Evolutionary conservation across 2,329 filamentous ascomycete genomes (phyloP).

Genomic region (Ophiostoma sp.): DNA sequence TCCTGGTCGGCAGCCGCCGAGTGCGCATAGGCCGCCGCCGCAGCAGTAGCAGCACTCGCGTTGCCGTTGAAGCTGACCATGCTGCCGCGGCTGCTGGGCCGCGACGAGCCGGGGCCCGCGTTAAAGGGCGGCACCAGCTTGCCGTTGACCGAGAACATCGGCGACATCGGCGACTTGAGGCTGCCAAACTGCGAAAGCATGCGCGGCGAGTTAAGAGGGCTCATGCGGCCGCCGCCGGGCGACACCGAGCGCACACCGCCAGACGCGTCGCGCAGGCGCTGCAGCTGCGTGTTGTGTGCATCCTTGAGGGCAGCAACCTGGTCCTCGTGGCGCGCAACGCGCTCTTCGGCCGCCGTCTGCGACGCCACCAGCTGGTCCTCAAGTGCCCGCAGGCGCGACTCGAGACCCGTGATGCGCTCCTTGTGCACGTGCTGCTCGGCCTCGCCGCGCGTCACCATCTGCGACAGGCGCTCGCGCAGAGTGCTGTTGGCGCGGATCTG

Average conservation of each 20-base stretch:
- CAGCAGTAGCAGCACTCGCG: slow-evolving; percentile 26
- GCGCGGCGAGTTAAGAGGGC: slow-evolving; percentile 41
- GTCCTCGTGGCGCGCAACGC: slow-evolving; percentile 76
- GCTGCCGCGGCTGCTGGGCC: slow-evolving; percentile 36
- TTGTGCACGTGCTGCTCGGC: slow-evolving; percentile 75
- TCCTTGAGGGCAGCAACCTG: slow-evolving; percentile 73
- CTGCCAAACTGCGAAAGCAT: slow-evolving; percentile 33
- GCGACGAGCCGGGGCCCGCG: slow-evolving; percentile 14
- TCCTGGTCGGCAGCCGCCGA: slow-evolving; percentile 47
- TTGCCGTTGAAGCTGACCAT: slow-evolving; percentile 35
- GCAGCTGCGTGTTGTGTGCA: slow-evolving; percentile 69
- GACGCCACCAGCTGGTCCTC: slow-evolving; percentile 80
- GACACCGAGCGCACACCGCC: slow-evolving; percentile 27
- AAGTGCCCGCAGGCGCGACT: slow-evolving; percentile 70
- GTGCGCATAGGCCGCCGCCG: neutral
- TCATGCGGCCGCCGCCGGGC: slow-evolving; percentile 12
- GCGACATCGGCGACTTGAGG: slow-evolving; percentile 41
- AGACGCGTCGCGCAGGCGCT: slow-evolving; percentile 57
- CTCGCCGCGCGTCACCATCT: slow-evolving; percentile 79
- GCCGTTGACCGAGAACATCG: slow-evolving; percentile 50
- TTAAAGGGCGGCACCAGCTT: slow-evolving; percentile 24
- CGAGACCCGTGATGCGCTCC: slow-evolving; percentile 75
- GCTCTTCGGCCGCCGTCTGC: slow-evolving; percentile 81
- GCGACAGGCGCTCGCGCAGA: slow-evolving; percentile 68
- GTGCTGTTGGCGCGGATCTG: slow-evolving; percentile 74